Conservation (phyloP, 768 basidiomycete genomes). For the Fomitopsis serialis region DNA sequence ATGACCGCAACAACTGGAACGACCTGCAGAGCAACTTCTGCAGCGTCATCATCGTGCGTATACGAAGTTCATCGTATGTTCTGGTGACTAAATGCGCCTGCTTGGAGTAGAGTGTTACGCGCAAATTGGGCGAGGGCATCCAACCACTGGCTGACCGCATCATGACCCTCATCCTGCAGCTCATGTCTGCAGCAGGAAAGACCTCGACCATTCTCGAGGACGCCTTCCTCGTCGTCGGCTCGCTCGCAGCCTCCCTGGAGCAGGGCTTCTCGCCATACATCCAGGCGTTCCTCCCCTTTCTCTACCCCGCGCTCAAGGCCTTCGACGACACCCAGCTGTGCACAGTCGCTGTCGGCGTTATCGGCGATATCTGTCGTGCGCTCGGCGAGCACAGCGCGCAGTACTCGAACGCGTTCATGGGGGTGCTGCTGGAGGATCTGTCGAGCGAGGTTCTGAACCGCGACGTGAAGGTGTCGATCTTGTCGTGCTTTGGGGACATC, state of each 20-base stretch:
- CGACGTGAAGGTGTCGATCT: conserved; percentile 94
- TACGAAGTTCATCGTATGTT: neutral
- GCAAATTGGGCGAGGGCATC: conserved; percentile 78
- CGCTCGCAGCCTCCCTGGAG: conserved; percentile 78
- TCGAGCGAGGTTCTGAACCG: conserved; percentile 87
- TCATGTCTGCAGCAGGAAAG: conserved; percentile 85
- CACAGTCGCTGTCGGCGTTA: conserved; percentile 92
- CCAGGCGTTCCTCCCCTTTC: conserved; percentile 75
- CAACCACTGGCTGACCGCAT: conserved; percentile 89
- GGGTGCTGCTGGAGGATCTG: conserved; percentile 83
- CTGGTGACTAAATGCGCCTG: neutral
- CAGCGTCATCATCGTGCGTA: conserved; percentile 77
- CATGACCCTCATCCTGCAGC: conserved; percentile 85
- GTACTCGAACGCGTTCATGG: conserved; percentile 89
- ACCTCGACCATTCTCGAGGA: conserved; percentile 95
- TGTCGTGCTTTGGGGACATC: conserved; percentile 95
- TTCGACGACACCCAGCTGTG: conserved; percentile 96
- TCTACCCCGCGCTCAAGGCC: conserved; percentile 84
- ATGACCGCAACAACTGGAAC: conserved; percentile 99
- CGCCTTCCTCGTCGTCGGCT: conserved; percentile 90
- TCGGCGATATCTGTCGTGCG: conserved; percentile 95
- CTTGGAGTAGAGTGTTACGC: conserved; percentile 63
- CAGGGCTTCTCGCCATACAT: conserved; percentile 78
- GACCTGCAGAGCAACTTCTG: conserved; percentile 96
- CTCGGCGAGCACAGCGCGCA: conserved; percentile 79